Evolutionary conservation across 495 filamentous ascomycete genomes (phyloP).

Genomic region (Tuber umbilicatum): DNA sequence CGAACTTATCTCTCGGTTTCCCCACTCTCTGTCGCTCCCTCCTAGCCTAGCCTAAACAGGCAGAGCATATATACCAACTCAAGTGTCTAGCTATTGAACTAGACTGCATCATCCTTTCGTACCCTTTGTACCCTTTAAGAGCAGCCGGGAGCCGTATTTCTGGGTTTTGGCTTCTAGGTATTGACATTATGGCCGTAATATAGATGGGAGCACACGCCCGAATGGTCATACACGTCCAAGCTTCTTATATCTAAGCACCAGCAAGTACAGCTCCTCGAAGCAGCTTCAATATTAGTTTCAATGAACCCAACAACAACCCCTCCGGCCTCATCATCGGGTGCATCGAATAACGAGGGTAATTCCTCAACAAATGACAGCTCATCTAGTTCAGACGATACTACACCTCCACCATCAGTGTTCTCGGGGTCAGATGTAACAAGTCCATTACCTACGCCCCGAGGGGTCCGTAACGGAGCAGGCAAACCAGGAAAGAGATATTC

Average conservation of each 20-base stretch:
- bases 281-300: constrained; percentile 83
- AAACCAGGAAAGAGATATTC: constrained; percentile 38
- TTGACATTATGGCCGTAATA: constrained; percentile 14
- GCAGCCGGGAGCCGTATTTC: background rate
- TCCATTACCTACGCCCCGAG: constrained; percentile 37
- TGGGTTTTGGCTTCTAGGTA: background rate
- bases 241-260: constrained; percentile 98
- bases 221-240: constrained; percentile 96
- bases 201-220: constrained; percentile 98
- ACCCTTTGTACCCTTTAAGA: background rate
- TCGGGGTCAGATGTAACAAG: constrained; percentile 31
- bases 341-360: constrained; percentile 35
- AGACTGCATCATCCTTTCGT: constrained; percentile 7
- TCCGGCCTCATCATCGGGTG: constrained; percentile 49
- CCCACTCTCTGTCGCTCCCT: constrained; percentile 40
- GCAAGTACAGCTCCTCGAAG: constrained; percentile 95
- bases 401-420: constrained; percentile 56
- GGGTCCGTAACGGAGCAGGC: constrained; percentile 37
- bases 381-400: constrained; percentile 63
- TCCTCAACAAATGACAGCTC: constrained; percentile 37
- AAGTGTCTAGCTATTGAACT: constrained; percentile 23
- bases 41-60: constrained; percentile 11
- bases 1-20: constrained; percentile 40
- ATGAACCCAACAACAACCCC: constrained; percentile 66
- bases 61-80: constrained; percentile 19